Conservation (phyloP, 441 rosid species). For the Adansonia madagascariensis region DNA sequence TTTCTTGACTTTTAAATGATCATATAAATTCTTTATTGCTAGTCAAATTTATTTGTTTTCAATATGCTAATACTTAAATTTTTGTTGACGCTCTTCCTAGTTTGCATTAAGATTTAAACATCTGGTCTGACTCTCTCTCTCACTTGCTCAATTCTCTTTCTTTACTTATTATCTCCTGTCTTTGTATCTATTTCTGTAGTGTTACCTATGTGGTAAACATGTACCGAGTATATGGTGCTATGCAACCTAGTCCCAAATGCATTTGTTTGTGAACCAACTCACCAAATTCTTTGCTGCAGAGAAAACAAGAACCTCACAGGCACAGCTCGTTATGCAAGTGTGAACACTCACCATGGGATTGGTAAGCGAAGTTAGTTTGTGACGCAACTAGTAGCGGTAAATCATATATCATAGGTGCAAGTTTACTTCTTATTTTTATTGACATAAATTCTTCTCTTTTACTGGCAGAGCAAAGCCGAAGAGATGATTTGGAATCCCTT, state of each 20-base stretch:
- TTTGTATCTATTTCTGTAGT: constrained; percentile 3
- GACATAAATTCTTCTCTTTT: constrained; percentile 28
- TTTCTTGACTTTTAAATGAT: not conserved
- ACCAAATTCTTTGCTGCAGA: constrained; percentile 44
- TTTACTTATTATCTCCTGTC: not conserved
- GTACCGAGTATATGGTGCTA: not conserved
- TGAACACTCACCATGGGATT: constrained; percentile 86
- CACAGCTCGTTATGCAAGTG: constrained; percentile 95
- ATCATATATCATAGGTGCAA: constrained; percentile 21
- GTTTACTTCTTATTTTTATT: not conserved
- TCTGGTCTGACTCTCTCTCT: not conserved
- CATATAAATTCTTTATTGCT: not conserved
- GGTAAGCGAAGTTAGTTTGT: constrained; percentile 54
- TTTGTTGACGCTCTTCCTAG: not conserved
- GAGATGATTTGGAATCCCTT: constrained; percentile 93
- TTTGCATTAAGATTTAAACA: not conserved
- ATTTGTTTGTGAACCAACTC: constrained; percentile 12
- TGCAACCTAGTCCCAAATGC: constrained; percentile 7
- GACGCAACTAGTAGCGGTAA: constrained; percentile 20
- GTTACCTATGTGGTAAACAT: not conserved
- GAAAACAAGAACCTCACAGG: constrained; percentile 93
- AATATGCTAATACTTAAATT: not conserved
- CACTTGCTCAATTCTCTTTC: not conserved
- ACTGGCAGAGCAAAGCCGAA: constrained; percentile 81
- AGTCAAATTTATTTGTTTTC: not conserved